phyloP scores from a whole-genome alignment of 129 eudicot species.

The Flaveria trinervia region DNA sequence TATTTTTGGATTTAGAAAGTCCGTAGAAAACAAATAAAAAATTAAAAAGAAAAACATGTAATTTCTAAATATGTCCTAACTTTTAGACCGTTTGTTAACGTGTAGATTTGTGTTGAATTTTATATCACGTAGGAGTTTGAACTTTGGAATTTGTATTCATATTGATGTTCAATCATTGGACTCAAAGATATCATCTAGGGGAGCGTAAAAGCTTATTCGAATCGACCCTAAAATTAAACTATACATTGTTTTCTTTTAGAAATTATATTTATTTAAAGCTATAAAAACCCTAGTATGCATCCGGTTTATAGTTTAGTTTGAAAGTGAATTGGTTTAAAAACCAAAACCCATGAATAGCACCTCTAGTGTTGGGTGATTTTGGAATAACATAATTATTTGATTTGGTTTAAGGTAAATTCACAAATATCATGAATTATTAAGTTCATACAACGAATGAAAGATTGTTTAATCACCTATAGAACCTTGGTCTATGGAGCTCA shows the following conservation, averaged over 20 bases:
- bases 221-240: no score
- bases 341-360: background rate
- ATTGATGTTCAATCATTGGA: background rate
- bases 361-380: background rate
- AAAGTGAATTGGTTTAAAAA: background rate
- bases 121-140: background rate
- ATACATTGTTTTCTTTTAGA: no score
- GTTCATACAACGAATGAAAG: no score
- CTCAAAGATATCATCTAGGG: background rate
- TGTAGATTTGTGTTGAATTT: constrained; percentile 19
- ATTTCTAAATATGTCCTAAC: background rate
- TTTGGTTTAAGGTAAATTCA: no score
- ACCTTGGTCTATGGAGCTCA: no score
- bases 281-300: no score
- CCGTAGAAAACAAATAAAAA: no score
- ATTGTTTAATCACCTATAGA: no score
- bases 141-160: background rate
- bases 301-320: no score
- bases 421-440: background rate
- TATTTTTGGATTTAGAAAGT: background rate
- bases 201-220: background rate
- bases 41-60: no score
- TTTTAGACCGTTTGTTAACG: background rate
- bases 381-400: background rate
- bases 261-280: no score